Base-by-base conservation (phyloP, 2,329 filamentous ascomycete species). In the Leptographium radiaticola region DNA sequence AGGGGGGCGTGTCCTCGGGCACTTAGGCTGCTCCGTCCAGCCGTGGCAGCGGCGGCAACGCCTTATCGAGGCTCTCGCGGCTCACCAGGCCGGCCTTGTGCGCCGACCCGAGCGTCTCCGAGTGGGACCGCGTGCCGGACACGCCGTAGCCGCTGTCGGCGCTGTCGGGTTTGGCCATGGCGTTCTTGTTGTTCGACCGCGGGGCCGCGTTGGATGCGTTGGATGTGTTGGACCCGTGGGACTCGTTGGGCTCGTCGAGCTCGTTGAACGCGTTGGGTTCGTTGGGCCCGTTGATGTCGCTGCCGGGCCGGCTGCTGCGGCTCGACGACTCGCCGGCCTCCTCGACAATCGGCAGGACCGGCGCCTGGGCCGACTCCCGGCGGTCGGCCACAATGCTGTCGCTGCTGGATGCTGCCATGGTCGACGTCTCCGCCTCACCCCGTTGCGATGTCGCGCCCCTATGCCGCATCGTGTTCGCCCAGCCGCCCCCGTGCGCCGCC, bases 301-400 rank as follows among this genome's bases (percentile, higher is more conserved):
- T 64, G 53, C 56, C 63, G 11, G 60, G 57, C 18, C 63, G 67
- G 56, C 76, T 79, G 56, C 76, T 79, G 55, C 71, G 70, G 25
- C 74, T 87, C 9, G 76, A 79, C 11, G 75, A 83, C 67, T 96
- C 91, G 6, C 82, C 86, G n/a, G 82, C 84, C n/a, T 82, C 85
- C 60, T 95, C 87, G 8, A 97, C 89, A 11, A 96, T 84, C 0
- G 91, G 91, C 2, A 97, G 71, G 1, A 70, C 76, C 63, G 65
- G 65, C 63, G 74, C 62, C 70, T 74, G 63, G 71, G 76, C 25
- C 71, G 77, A 68, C 73, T 86, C 64, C 71, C 76, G 59, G 74
- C 75, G 55, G 71, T 80, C 54, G 33, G 18, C 25, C 25, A 2
- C 25, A 25, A 25, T 38, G 33, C 33, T 8, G 6, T 4, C 9